Percentiles rank a stretch among this genome's conserved stretches.
phyloP scores from a whole-genome alignment of 495 filamentous ascomycete species.

The Penicillium arizonense region DNA sequence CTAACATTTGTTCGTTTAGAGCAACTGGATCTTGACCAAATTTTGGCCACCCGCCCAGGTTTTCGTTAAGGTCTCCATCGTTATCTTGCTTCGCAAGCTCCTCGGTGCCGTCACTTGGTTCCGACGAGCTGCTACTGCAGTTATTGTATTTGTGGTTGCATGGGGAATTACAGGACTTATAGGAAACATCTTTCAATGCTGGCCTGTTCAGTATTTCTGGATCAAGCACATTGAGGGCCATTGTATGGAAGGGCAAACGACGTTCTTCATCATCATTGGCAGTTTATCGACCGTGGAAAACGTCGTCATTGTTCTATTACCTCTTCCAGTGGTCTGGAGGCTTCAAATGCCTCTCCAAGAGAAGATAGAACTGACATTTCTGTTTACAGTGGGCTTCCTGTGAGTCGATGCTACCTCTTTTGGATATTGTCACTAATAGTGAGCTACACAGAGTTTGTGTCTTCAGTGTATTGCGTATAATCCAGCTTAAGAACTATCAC shows the following conservation, averaged over 20 bases:
- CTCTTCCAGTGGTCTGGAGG: slow-evolving; percentile 34
- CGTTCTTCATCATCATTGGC: slow-evolving; percentile 20
- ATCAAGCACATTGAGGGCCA: slow-evolving; percentile 21
- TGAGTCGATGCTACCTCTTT: slow-evolving; percentile 4
- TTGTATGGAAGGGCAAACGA: slow-evolving; percentile 23
- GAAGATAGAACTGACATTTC: slow-evolving; percentile 28
- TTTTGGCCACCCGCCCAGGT: slow-evolving; percentile 25
- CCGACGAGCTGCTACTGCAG: neutral
- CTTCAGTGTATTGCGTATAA: slow-evolving; percentile 24
- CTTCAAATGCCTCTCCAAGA: slow-evolving; percentile 23
- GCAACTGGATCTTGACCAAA: slow-evolving; percentile 24
- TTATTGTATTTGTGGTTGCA: slow-evolving; percentile 20
- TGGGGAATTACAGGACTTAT: slow-evolving; percentile 25
- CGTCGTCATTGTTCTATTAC: slow-evolving; percentile 27
- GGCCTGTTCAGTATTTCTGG: slow-evolving; percentile 32
- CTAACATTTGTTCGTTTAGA: slow-evolving; percentile 1
- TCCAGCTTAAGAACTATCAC: slow-evolving; percentile 19
- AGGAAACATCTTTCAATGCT: slow-evolving; percentile 31
- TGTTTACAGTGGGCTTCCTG: slow-evolving; percentile 31
- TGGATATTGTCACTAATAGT: neutral
- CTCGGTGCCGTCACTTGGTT: slow-evolving; percentile 18
- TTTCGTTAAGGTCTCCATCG: slow-evolving; percentile 37
- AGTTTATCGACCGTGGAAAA: slow-evolving; percentile 22
- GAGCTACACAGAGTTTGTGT: slow-evolving; percentile 22
- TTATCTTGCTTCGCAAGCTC: slow-evolving; percentile 28